Evolutionary conservation across 768 basidiomycete species (phyloP).

Genomic region (Auricularia sp.): DNA sequence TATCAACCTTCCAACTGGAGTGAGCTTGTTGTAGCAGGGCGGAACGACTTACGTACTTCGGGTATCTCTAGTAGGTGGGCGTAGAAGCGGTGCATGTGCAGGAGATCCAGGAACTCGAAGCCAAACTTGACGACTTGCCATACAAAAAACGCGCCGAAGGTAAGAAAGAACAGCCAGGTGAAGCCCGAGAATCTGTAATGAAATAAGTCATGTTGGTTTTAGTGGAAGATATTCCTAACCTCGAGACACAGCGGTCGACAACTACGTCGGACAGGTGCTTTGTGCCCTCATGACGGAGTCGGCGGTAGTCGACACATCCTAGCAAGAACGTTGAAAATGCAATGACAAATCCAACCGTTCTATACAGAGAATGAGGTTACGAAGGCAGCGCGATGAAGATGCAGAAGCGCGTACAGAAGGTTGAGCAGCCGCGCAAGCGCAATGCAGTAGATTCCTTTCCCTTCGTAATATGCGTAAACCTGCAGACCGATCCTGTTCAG

Average conservation of each 20-base stretch:
- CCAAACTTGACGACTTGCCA: conserved; percentile 82
- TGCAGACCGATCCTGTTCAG: conserved; percentile 6
- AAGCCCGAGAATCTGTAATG: conserved; percentile 66
- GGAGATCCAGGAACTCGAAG: conserved; percentile 62
- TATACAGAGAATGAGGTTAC: conserved; percentile 23
- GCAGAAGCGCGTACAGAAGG: conserved; percentile 54
- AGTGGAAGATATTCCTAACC: conserved; percentile 36
- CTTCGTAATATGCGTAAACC: conserved; percentile 87
- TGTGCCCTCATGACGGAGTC: conserved; percentile 55
- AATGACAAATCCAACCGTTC: conserved; percentile 96
- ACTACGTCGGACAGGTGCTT: conserved; percentile 72
- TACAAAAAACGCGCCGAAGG: conserved; percentile 78
- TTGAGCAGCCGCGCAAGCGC: conserved; percentile 86
- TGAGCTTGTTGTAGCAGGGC: neutral
- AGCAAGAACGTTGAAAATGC: conserved; percentile 95
- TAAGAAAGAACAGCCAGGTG: conserved; percentile 71
- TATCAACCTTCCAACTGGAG: conserved; percentile 60
- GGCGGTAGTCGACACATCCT: conserved; percentile 89
- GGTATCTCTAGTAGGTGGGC: conserved; percentile 89
- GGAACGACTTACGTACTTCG: conserved; percentile 49
- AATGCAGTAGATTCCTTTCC: conserved; percentile 94
- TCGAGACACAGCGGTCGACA: conserved; percentile 72
- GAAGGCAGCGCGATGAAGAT: conserved; percentile 10
- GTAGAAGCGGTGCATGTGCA: conserved; percentile 95
- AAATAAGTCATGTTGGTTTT: neutral